Conservation (phyloP, 1,139 yeast genomes). For the Candida sp. region DNA sequence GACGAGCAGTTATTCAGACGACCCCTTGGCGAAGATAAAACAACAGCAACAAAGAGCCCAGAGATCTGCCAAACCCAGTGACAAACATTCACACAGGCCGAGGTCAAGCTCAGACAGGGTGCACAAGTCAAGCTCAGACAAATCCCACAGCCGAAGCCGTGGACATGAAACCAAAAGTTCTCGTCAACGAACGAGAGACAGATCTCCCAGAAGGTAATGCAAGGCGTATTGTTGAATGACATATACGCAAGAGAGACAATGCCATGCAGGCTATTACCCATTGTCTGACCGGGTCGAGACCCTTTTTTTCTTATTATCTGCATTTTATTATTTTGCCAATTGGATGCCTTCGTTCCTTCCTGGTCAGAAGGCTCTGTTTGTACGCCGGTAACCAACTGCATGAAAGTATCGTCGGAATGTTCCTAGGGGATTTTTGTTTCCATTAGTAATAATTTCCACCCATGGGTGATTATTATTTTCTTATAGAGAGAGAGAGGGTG, state of each 20-base stretch:
- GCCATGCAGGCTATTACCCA: neutral
- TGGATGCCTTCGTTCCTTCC: neutral
- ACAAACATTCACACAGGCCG: slow-evolving; percentile 12
- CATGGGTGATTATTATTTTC: neutral
- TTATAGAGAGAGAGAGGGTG: neutral
- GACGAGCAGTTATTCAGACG: slow-evolving; percentile 36
- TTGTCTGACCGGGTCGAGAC: neutral
- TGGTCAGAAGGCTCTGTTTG: neutral
- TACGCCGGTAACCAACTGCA: neutral
- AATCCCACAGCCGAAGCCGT: neutral
- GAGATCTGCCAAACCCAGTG: slow-evolving; percentile 3
- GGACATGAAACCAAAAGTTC: slow-evolving; percentile 2
- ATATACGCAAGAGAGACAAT: neutral
- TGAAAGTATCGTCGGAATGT: neutral
- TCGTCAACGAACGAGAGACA: neutral
- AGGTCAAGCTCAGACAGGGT: slow-evolving; percentile 13
- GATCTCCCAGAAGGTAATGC: slow-evolving; percentile 4
- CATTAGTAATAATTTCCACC: neutral
- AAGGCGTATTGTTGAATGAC: neutral
- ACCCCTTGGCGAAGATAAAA: slow-evolving; percentile 58
- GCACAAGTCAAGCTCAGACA: neutral
- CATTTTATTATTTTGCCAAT: neutral
- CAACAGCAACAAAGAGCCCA: slow-evolving; percentile 28
- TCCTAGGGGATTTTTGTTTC: neutral
- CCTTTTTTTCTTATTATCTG: neutral